Evolutionary conservation across 495 filamentous ascomycete genomes (phyloP).

Genomic region (Glutinoglossum americanum): DNA sequence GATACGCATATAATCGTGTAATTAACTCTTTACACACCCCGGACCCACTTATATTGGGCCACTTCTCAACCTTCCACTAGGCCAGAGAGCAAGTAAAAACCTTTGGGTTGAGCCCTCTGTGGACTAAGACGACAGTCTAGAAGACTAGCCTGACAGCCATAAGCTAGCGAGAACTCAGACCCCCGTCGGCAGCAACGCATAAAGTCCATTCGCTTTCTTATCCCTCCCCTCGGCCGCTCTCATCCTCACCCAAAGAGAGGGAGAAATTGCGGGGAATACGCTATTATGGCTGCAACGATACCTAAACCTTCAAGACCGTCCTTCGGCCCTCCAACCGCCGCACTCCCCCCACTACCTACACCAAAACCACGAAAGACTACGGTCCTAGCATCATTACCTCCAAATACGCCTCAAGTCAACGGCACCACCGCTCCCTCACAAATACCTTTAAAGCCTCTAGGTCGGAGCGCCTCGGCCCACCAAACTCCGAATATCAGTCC

Average conservation of each 20-base stretch:
- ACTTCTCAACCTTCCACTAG: background rate
- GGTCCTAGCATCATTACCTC: constrained; percentile 22
- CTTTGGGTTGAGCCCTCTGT: background rate
- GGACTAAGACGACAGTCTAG: background rate
- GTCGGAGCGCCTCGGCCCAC: background rate
- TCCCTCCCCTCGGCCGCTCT: background rate
- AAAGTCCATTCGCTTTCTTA: background rate
- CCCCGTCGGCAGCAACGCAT: background rate
- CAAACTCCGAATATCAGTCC: background rate
- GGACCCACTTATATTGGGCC: background rate
- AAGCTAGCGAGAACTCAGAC: background rate
- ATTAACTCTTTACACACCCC: background rate
- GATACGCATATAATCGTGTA: background rate
- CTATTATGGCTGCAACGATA: constrained; percentile 35
- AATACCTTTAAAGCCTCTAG: background rate
- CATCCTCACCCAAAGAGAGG: background rate
- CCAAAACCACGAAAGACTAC: constrained; percentile 48
- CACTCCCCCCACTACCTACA: constrained; percentile 47
- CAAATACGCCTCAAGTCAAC: constrained; percentile 20
- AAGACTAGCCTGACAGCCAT: background rate
- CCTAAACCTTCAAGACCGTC: constrained; percentile 41
- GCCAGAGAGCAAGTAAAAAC: background rate
- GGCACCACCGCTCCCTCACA: background rate
- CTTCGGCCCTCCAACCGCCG: constrained; percentile 38
- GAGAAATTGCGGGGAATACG: background rate